A percentile compares a stretch with the other conserved stretches of the same genome.
phyloP scores from a whole-genome alignment of 1,139 yeast species.

The Hemisphaericaspora xylanilytica region DNA sequence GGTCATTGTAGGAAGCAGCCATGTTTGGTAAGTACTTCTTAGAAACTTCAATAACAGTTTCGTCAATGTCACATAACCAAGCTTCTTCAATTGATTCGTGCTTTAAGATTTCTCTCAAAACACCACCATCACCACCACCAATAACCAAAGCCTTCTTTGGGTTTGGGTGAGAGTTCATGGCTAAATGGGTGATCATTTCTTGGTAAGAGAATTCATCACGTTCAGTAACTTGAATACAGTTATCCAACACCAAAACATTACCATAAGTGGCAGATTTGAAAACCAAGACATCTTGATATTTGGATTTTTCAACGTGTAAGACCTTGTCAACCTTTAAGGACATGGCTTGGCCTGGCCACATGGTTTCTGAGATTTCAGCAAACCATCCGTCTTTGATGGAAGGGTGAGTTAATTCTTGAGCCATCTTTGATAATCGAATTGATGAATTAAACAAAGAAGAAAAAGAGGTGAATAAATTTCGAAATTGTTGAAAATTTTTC shows the following conservation, averaged over 20 bases:
- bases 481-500: constrained; percentile 3
- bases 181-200: constrained; percentile 92
- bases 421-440: constrained; percentile 12
- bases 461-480: constrained; percentile 1
- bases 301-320: constrained; percentile 74
- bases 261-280: constrained; percentile 88
- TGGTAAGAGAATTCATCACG: constrained; percentile 94
- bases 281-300: constrained; percentile 85
- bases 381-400: constrained; percentile 85
- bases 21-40: constrained; percentile 82
- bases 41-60: constrained; percentile 78
- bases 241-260: constrained; percentile 86
- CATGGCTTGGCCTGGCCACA: constrained; percentile 98
- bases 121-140: constrained; percentile 98
- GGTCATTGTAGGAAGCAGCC: constrained; percentile 76
- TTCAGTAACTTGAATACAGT: constrained; percentile 89
- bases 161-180: constrained; percentile 83
- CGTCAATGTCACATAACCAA: constrained; percentile 88
- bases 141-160: constrained; percentile 87
- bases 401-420: constrained; percentile 61
- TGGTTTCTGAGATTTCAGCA: constrained; percentile 79
- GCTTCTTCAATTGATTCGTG: constrained; percentile 82
- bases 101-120: constrained; percentile 85
- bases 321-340: constrained; percentile 77
- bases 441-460: constrained; percentile 1